Evolutionary conservation across 208 protist species (phyloP), one percentile per base, ranked within the genome.

Genomic region (Vickermania ingenoplastis): DNA sequence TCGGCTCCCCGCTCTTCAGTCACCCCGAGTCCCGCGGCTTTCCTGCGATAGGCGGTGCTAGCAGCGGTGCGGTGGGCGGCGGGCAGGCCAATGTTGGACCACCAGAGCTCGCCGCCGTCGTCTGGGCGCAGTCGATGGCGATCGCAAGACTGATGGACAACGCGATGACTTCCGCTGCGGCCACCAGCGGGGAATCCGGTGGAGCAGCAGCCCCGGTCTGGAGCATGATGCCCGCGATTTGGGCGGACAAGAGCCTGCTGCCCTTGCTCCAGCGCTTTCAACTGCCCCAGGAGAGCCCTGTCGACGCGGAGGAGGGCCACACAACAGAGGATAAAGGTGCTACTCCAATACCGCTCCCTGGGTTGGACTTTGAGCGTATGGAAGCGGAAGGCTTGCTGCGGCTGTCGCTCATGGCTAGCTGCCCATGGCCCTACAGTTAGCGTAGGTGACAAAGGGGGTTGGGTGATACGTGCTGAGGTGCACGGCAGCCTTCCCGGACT

Each of bases 311-410:
- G 17, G 36, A 17, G 11, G 36, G 11, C 36, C 36, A n/a, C 36
- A n/a, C n/a, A n/a, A n/a, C n/a, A n/a, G n/a, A n/a, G n/a, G n/a
- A n/a, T n/a, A n/a, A n/a, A n/a, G n/a, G n/a, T n/a, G n/a, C n/a
- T n/a, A n/a, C n/a, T n/a, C n/a, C n/a, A n/a, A n/a, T n/a, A n/a
- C n/a, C n/a, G n/a, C n/a, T 45, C 36, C 17, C 27, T 61, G 13
- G 61, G 21, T 53, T 91, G 45, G 73, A 88, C 61, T 50, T 89
- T 31, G 41, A 50, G 3, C 77, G 83, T 61, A 83, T 92, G 78
- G 74, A 89, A 58, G 36, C 57, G 7, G 79, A 77, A 27, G 84
- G 81, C 0, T 55, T 89, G 14, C 70, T 92, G 27, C 53, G 73
- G 50, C 71, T 76, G 7, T 58, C 63, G 51, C 49, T 92, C 51